Percentiles rank a stretch among this genome's conserved stretches.
phyloP scores from a whole-genome alignment of 2,329 filamentous ascomycete species.

The Aspergillus texensis region DNA sequence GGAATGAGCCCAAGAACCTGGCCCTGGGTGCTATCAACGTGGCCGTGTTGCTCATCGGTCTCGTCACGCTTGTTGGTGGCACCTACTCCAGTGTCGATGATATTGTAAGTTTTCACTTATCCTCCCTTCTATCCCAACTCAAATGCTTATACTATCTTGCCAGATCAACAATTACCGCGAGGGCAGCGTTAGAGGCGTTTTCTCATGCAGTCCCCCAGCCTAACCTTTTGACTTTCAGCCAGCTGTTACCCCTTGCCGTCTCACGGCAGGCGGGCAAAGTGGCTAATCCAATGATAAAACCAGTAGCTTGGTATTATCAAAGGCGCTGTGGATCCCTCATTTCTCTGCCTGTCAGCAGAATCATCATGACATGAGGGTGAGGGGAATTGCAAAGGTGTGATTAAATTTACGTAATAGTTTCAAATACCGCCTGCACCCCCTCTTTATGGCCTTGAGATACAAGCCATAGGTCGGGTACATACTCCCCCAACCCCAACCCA shows the following conservation, averaged over 20 bases:
- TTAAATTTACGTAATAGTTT: constrained; percentile 5
- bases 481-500: not conserved
- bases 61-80: constrained; percentile 74
- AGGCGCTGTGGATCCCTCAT: not conserved
- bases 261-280: not conserved
- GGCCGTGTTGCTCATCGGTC: constrained; percentile 68
- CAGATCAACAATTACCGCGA: constrained; percentile 65
- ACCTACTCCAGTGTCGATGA: constrained; percentile 67
- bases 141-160: constrained; percentile 6
- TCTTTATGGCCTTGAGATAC: not conserved
- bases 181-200: constrained; percentile 66
- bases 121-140: not conserved
- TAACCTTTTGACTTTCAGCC: not conserved
- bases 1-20: constrained; percentile 45
- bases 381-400: not conserved
- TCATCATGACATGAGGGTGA: not conserved
- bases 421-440: not conserved
- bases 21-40: constrained; percentile 66
- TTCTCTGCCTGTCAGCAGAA: not conserved
- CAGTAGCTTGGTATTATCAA: not conserved
- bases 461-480: not conserved
- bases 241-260: not conserved
- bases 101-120: constrained; percentile 32
- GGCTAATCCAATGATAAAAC: not conserved
- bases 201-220: constrained; percentile 58